Percentiles rank a stretch among this genome's conserved stretches.
These are phyloP conservation scores for Sistotremastrum niveocremeum DNA, from an alignment of 768 basidiomycete genomes.

Conservation along the genomic window DNA sequence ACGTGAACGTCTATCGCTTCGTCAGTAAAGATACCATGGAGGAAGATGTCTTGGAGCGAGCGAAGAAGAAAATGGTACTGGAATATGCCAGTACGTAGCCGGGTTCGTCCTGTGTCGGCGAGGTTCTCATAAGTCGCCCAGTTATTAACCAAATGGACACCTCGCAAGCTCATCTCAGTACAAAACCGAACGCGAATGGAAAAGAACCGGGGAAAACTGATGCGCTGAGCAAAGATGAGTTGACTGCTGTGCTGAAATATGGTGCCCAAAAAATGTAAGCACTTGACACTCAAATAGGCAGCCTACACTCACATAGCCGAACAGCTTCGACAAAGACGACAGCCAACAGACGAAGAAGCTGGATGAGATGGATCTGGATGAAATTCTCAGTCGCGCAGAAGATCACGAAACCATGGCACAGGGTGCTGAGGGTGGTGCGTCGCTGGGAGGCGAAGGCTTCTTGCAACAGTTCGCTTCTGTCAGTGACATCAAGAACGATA, in stretches of 20 bases:
- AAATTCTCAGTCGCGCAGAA: slow-evolving; percentile 92
- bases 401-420: slow-evolving; percentile 89
- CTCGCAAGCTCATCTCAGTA: slow-evolving; percentile 87
- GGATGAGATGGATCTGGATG: slow-evolving; percentile 98
- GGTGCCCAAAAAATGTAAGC: slow-evolving; percentile 93
- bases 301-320: slow-evolving; percentile 7
- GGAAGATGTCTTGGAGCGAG: slow-evolving; percentile 94
- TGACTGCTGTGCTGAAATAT: slow-evolving; percentile 95
- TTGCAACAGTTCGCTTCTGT: slow-evolving; percentile 89
- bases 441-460: slow-evolving; percentile 96
- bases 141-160: slow-evolving; percentile 99
- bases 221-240: slow-evolving; percentile 88
- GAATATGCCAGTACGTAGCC: slow-evolving; percentile 89
- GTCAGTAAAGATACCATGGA: slow-evolving; percentile 99
- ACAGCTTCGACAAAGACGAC: slow-evolving; percentile 95
- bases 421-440: slow-evolving; percentile 73
- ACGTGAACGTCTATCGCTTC: slow-evolving; percentile 96
- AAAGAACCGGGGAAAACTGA: slow-evolving; percentile 67
- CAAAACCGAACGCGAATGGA: slow-evolving; percentile 44
- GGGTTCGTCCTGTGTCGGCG: slow-evolving; percentile 2
- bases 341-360: slow-evolving; percentile 85
- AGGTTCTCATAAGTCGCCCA: slow-evolving; percentile 18
- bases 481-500: slow-evolving; percentile 97
- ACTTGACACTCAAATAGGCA: slow-evolving; percentile 4
- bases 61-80: slow-evolving; percentile 98